These are phyloP conservation scores for Tetradesmus obliquus DNA, from an alignment of 139 green algal genomes.

Conservation along the genomic window DNA sequence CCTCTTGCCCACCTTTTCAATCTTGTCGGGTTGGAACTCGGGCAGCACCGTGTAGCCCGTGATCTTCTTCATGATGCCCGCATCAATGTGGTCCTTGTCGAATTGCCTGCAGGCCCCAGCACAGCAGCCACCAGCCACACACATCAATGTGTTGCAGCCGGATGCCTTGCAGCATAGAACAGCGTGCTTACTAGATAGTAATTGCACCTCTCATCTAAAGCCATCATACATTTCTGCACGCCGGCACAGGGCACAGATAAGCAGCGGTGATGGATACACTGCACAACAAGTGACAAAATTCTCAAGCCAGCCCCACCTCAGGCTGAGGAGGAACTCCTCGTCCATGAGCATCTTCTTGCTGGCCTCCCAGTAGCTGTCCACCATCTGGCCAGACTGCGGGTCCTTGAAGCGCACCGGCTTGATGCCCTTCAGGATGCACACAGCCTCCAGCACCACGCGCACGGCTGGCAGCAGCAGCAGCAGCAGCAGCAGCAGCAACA, in stretches of 20 bases:
- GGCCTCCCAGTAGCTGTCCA: conserved; percentile 87
- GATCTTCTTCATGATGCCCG: conserved; percentile 69
- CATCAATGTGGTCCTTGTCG: conserved; percentile 86
- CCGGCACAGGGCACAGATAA: too few relatives aligned
- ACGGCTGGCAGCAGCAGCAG: conserved; percentile 57
- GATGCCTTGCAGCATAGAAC: neutral
- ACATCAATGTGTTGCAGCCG: neutral
- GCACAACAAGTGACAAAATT: too few relatives aligned
- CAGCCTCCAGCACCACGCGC: conserved; percentile 79
- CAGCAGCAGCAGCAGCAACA: conserved; percentile 39
- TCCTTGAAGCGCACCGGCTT: conserved; percentile 84
- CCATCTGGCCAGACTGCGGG: conserved; percentile 76
- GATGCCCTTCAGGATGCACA: conserved; percentile 85
- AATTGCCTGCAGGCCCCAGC: conserved; percentile 46
- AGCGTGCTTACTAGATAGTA: neutral
- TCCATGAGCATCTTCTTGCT: conserved; percentile 79
- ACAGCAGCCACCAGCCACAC: neutral
- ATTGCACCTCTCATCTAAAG: neutral
- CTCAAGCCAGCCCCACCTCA: conserved; percentile 39
- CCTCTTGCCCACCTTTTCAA: conserved; percentile 54
- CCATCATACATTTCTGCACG: too few relatives aligned
- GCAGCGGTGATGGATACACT: too few relatives aligned
- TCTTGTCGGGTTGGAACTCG: conserved; percentile 75
- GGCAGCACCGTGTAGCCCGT: conserved; percentile 60
- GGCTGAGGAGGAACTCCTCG: conserved; percentile 72